phyloP scores from a whole-genome alignment of 768 basidiomycete genomes.

The Mycena leptocephala region DNA sequence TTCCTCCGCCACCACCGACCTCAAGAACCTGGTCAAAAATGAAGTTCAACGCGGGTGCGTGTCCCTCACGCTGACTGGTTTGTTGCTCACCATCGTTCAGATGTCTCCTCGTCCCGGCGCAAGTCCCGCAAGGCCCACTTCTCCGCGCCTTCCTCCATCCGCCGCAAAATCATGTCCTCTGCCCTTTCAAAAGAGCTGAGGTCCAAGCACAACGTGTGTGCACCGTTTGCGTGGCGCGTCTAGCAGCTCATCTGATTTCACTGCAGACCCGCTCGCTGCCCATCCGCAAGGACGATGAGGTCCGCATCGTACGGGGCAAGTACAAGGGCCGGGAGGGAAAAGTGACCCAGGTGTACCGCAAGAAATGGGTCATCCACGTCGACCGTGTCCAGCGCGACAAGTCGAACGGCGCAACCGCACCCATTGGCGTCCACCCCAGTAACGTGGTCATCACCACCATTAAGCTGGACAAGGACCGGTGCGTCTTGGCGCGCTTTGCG shows the following conservation, averaged over 20 bases:
- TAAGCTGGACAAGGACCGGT: slow-evolving; percentile 95
- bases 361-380: slow-evolving; percentile 99
- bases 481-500: slow-evolving; percentile 34
- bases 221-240: background rate
- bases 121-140: slow-evolving; percentile 99
- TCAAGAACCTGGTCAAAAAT: slow-evolving; percentile 56
- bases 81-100: slow-evolving; percentile 57
- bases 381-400: slow-evolving; percentile 99
- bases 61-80: background rate
- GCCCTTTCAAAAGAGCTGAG: slow-evolving; percentile 96
- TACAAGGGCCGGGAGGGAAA: slow-evolving; percentile 99
- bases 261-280: slow-evolving; percentile 90
- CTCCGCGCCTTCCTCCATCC: slow-evolving; percentile 92
- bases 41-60: slow-evolving; percentile 89
- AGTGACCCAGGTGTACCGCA: slow-evolving; percentile 97
- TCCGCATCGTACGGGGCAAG: slow-evolving; percentile 95
- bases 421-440: slow-evolving; percentile 96
- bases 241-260: slow-evolving; percentile 11
- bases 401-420: slow-evolving; percentile 94
- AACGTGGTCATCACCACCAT: slow-evolving; percentile 95
- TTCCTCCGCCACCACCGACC: slow-evolving; percentile 26
- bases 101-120: slow-evolving; percentile 94
- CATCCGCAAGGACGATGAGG: slow-evolving; percentile 98
- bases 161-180: slow-evolving; percentile 98
- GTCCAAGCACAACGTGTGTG: slow-evolving; percentile 89